These are phyloP conservation scores for Mucor plumbeus DNA, from an alignment of 371 early-diverging fungal genomes.

Conservation along the genomic window DNA sequence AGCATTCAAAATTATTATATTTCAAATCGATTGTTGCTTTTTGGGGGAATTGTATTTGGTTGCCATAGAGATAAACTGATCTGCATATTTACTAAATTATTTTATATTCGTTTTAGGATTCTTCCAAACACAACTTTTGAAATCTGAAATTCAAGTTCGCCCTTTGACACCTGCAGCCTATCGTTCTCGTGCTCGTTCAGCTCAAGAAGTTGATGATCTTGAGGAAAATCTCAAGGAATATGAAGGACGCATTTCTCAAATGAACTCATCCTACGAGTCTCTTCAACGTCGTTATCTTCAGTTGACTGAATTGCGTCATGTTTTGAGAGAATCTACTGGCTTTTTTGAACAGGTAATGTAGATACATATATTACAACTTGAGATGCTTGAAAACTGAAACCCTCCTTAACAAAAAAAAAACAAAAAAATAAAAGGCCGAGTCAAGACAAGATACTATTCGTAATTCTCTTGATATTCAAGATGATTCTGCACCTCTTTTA, in stretches of 20 bases:
- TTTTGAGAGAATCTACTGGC: slow-evolving; percentile 83
- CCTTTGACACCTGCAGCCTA: slow-evolving; percentile 58
- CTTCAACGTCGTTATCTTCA: slow-evolving; percentile 87
- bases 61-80: neutral
- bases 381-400: slow-evolving; percentile 2
- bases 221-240: slow-evolving; percentile 82
- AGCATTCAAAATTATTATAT: neutral
- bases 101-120: slow-evolving; percentile 61
- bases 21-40: neutral
- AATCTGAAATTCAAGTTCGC: slow-evolving; percentile 70
- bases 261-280: slow-evolving; percentile 87
- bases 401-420: too few species aligned
- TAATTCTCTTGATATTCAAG: slow-evolving; percentile 61
- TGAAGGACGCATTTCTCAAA: slow-evolving; percentile 82
- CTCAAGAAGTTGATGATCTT: slow-evolving; percentile 94
- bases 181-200: slow-evolving; percentile 75
- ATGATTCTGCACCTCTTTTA: slow-evolving; percentile 62
- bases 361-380: neutral
- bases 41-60: too few species aligned
- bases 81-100: neutral
- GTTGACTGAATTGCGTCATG: slow-evolving; percentile 89
- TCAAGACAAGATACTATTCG: slow-evolving; percentile 52
- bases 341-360: slow-evolving; percentile 76
- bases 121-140: slow-evolving; percentile 82
- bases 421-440: slow-evolving; percentile 44